Conservation (phyloP, 129 eudicot species). For the Arctium minus region DNA sequence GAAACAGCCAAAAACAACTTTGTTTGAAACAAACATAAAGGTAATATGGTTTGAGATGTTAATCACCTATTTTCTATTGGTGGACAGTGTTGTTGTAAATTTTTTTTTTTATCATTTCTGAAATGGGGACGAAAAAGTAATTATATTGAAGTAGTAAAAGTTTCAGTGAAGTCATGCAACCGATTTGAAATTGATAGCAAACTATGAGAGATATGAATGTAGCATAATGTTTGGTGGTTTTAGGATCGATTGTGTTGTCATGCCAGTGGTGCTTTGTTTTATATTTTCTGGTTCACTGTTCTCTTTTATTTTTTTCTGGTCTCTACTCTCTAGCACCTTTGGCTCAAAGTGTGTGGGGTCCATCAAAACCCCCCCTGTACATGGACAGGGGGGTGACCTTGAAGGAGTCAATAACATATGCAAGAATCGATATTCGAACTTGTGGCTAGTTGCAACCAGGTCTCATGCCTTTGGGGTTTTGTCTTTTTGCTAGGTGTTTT, state of each 20-base stretch:
- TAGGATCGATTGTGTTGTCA: neutral
- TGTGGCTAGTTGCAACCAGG: neutral
- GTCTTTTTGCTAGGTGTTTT: neutral
- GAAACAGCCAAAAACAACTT: neutral
- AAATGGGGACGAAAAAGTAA: neutral
- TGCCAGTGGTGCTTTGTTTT: neutral
- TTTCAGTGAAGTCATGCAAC: neutral
- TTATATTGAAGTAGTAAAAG: neutral
- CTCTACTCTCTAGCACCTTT: neutral
- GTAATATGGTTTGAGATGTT: neutral
- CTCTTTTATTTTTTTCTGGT: no score
- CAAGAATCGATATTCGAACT: neutral
- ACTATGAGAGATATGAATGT: neutral
- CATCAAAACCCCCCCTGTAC: neutral
- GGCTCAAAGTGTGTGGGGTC: neutral
- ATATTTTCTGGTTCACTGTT: neutral
- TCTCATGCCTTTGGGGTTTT: neutral
- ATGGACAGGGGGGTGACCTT: neutral
- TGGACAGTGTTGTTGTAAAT: neutral
- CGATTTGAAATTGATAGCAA: neutral
- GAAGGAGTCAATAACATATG: neutral
- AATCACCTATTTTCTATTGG: neutral
- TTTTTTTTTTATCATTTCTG: neutral
- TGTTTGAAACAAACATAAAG: neutral
- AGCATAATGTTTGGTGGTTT: neutral